phyloP scores from a whole-genome alignment of 2,329 filamentous ascomycete genomes.

The Colletotrichum shisoi region DNA sequence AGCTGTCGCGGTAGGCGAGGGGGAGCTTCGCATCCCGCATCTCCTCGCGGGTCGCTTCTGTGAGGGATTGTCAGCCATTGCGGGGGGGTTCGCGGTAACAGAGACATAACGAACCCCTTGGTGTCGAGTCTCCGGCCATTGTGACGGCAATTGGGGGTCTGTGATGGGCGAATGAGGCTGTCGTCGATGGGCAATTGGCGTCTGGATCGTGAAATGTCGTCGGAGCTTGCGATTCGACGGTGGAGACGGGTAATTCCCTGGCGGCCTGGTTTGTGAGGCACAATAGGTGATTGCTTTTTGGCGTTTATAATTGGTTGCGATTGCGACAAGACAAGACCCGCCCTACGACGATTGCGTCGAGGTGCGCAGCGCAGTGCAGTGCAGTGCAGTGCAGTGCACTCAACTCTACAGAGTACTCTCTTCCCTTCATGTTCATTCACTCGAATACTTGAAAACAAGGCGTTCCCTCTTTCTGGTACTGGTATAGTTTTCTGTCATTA shows the following conservation, averaged over 20 bases:
- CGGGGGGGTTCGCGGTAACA: background rate
- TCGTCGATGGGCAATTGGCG: conserved; percentile 33
- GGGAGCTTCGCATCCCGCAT: conserved; percentile 93
- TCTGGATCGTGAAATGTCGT: conserved; percentile 36
- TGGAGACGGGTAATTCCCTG: conserved; percentile 31
- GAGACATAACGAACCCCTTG: conserved; percentile 27
- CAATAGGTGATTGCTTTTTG: conserved; percentile 8
- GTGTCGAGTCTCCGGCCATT: conserved; percentile 40
- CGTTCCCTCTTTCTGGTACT: too few relatives aligned
- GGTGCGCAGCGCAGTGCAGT: too few relatives aligned
- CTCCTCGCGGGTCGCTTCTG: conserved; percentile 78
- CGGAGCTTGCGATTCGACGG: conserved; percentile 38
- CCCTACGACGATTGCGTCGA: too few relatives aligned
- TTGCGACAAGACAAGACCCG: background rate
- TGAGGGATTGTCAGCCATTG: conserved; percentile 16
- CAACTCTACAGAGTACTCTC: too few relatives aligned
- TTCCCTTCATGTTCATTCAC: too few relatives aligned
- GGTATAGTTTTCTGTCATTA: too few relatives aligned
- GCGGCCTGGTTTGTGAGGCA: conserved; percentile 32
- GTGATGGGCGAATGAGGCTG: conserved; percentile 34
- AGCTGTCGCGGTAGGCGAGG: conserved; percentile 91
- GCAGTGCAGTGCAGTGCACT: too few relatives aligned
- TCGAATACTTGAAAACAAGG: too few relatives aligned
- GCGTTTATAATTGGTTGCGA: conserved; percentile 15
- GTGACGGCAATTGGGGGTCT: conserved; percentile 33